phyloP scores from a whole-genome alignment of 768 basidiomycete species.

The Suillus alpinus region DNA sequence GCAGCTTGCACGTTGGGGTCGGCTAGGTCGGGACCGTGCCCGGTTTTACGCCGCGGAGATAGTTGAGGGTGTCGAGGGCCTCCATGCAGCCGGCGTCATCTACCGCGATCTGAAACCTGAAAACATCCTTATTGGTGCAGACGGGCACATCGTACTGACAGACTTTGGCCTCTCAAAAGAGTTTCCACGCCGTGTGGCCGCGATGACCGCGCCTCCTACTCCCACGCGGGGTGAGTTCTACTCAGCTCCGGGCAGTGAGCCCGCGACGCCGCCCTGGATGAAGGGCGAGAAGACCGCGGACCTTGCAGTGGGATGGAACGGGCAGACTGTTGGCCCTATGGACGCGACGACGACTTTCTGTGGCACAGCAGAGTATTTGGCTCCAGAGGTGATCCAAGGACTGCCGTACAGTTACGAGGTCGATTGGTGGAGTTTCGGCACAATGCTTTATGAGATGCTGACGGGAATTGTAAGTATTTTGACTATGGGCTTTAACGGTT shows the following conservation, averaged over 20 bases:
- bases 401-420: slow-evolving; percentile 89
- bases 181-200: slow-evolving; percentile 58
- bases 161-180: slow-evolving; percentile 96
- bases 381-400: slow-evolving; percentile 95
- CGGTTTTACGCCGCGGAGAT: slow-evolving; percentile 98
- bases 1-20: slow-evolving; percentile 94
- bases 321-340: slow-evolving; percentile 42
- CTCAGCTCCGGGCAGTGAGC: slow-evolving; percentile 38
- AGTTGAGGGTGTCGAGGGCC: slow-evolving; percentile 91
- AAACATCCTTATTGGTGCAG: slow-evolving; percentile 90
- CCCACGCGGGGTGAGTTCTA: slow-evolving; percentile 55
- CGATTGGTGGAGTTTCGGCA: slow-evolving; percentile 98
- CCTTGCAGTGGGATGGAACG: slow-evolving; percentile 55
- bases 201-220: slow-evolving; percentile 55
- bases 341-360: slow-evolving; percentile 88
- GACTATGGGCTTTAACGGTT: slow-evolving; percentile 12
- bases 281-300: slow-evolving; percentile 57
- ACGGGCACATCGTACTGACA: slow-evolving; percentile 95
- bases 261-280: slow-evolving; percentile 77
- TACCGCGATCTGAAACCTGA: slow-evolving; percentile 98
- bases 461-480: slow-evolving; percentile 79
- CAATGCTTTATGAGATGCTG: slow-evolving; percentile 97
- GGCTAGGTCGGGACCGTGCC: slow-evolving; percentile 88
- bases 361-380: slow-evolving; percentile 95
- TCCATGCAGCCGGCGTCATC: slow-evolving; percentile 93